Evolutionary conservation across 129 eudicot genomes (phyloP), one percentile per base, ranked within the genome.

Genomic region (Gnaphalium uliginosum): DNA sequence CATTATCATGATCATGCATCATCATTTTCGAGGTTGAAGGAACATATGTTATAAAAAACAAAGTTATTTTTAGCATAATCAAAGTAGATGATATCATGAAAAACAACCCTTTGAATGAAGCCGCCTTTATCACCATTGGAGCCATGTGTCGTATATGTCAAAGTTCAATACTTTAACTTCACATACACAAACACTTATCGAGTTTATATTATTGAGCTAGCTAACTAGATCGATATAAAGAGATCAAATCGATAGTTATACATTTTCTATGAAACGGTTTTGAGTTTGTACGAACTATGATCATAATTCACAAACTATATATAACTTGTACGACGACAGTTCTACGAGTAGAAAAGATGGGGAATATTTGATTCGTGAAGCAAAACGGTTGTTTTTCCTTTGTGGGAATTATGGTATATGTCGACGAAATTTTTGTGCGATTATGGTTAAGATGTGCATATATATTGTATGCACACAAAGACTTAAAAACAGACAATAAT

Each of bases 41-140:
- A 29, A 66, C 57, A 57, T 37, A 73, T 56, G 79, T 41, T 14
- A 67, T 33, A 32, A 43, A 80, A 73, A 80, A 80, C 64, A 80
- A 80, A 10, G 77, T 43, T 1, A 73, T 25, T 57, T 67, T 80
- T 30, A 80, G 18, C 32, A 43, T 15, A 22, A 80, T 73, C 79
- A 80, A 66, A 72, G 79, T 48, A 65, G 41, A 61, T 66, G 83
- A 66, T 58, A 39, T 72, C 83, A 80, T 73, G 79, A 80, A 80
- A 48, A 73, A 73, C 64, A 80, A 66, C 54, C 83, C 83, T 30
- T 66, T 80, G 65, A 73, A 73, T 57, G 83, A 74, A 80, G 70
- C 35, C 30, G 70, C 26, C 30, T 62, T 71, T 25, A 72, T 14
- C 32, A 68, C 60, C 64, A 59, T 72, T 25, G 51, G 54, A 60